These are phyloP conservation scores for Arthrobotrys megalospora DNA, from an alignment of 2,329 filamentous ascomycete species.

Conservation along the genomic window DNA sequence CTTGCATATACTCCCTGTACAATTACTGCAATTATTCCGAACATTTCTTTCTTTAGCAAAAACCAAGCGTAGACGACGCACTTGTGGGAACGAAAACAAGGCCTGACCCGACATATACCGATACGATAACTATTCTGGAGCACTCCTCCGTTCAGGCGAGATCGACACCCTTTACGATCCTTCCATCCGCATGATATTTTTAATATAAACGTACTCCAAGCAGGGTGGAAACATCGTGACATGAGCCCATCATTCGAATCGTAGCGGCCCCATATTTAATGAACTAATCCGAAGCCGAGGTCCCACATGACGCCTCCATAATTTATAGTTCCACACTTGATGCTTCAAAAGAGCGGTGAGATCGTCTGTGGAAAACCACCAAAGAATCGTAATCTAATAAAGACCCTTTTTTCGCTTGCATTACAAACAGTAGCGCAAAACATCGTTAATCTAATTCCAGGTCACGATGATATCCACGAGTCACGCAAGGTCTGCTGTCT, in stretches of 20 bases:
- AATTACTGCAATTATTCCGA: conserved; percentile 57
- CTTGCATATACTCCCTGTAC: conserved; percentile 60
- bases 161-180: conserved; percentile 50
- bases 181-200: conserved; percentile 49
- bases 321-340: conserved; percentile 35
- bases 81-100: conserved; percentile 47
- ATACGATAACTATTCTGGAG: conserved; percentile 49
- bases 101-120: conserved; percentile 58
- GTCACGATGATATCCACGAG: conserved; percentile 60
- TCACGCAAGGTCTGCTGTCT: conserved; percentile 54
- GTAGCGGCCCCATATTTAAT: conserved; percentile 28
- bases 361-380: conserved; percentile 32
- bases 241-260: conserved; percentile 45
- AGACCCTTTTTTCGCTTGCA: conserved; percentile 22
- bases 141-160: conserved; percentile 60
- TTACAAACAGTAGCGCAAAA: conserved; percentile 15
- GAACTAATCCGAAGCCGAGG: conserved; percentile 60
- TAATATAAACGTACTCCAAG: conserved; percentile 37
- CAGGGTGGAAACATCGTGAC: conserved; percentile 51
- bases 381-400: conserved; percentile 13
- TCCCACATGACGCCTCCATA: conserved; percentile 58
- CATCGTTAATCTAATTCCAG: conserved; percentile 49
- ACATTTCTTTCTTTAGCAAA: conserved; percentile 32
- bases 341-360: conserved; percentile 4
- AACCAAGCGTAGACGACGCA: conserved; percentile 24